These are phyloP conservation scores for Dictyostelium intermedium DNA, from an alignment of 78 protist genomes.

Conservation along the genomic window DNA sequence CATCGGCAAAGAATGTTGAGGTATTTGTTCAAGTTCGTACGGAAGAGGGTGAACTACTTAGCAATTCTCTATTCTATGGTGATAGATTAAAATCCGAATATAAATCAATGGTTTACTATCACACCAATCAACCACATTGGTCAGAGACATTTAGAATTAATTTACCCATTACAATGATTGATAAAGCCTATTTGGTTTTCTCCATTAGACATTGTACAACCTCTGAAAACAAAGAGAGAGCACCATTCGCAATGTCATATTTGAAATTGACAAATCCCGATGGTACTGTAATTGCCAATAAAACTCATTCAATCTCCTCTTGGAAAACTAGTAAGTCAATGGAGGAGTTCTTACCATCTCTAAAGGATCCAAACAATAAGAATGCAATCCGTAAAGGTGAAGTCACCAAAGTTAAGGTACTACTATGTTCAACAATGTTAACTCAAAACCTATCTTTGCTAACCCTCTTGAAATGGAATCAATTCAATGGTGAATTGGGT, in stretches of 20 bases:
- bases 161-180: conserved; percentile 24
- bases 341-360: conserved; percentile 64
- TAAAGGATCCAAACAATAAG: conserved; percentile 47
- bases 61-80: conserved; percentile 44
- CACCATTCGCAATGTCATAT: conserved; percentile 55
- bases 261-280: conserved; percentile 58
- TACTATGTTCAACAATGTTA: conserved; percentile 54
- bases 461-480: conserved; percentile 68
- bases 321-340: conserved; percentile 47
- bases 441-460: conserved; percentile 62
- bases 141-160: conserved; percentile 50
- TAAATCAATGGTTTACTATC: conserved; percentile 69
- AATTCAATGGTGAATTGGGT: conserved; percentile 34
- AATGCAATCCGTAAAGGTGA: conserved; percentile 46
- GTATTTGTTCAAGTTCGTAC: conserved; percentile 43
- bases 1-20: conserved; percentile 56
- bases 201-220: conserved; percentile 77
- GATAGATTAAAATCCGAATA: conserved; percentile 53
- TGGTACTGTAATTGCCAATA: conserved; percentile 66
- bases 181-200: conserved; percentile 42
- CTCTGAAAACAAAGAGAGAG: conserved; percentile 52
- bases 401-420: conserved; percentile 35
- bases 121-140: conserved; percentile 78
- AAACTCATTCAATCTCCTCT: conserved; percentile 43
- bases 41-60: conserved; percentile 37